Conservation (phyloP, 208 protist species). For the Phytomonas francai region DNA sequence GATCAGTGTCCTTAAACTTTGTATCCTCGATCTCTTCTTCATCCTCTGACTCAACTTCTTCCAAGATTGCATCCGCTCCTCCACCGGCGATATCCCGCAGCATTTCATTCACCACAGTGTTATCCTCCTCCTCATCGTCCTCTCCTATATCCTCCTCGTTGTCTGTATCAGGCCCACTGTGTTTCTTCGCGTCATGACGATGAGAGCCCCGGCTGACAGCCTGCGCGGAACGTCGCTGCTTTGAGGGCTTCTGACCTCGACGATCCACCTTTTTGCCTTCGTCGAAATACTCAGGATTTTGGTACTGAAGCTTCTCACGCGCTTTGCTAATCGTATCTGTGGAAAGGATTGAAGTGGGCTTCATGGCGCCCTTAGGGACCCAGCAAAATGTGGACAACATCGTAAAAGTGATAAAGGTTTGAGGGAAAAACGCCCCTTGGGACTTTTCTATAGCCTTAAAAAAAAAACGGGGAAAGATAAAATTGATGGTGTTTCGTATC, state of each 20-base stretch:
- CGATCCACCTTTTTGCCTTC: conserved; percentile 25
- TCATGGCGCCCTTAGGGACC: conserved; percentile 84
- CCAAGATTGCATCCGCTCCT: conserved; percentile 55
- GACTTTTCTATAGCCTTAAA: not conserved
- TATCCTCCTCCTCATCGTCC: conserved; percentile 21
- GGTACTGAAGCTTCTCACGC: conserved; percentile 54
- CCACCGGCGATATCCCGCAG: conserved; percentile 61
- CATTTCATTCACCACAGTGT: conserved; percentile 38
- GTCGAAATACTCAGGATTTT: conserved; percentile 57
- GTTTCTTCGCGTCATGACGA: conserved; percentile 6
- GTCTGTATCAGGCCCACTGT: not conserved
- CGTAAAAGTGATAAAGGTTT: not conserved
- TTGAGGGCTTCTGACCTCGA: not conserved
- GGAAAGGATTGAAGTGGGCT: conserved; percentile 64
- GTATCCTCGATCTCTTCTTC: conserved; percentile 88
- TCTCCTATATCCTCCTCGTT: conserved; percentile 17
- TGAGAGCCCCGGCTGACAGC: not conserved
- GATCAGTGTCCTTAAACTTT: conserved; percentile 89
- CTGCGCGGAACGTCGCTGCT: not conserved
- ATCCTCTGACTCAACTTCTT: conserved; percentile 78
- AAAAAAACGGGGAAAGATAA: not conserved
- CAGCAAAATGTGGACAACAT: conserved; percentile 83
- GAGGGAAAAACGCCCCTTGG: not conserved
- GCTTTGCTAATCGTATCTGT: conserved; percentile 66
- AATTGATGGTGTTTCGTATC: not conserved